These are phyloP conservation scores for Aspergillus persii DNA, from an alignment of 2,329 filamentous ascomycete species.

Conservation along the genomic window DNA sequence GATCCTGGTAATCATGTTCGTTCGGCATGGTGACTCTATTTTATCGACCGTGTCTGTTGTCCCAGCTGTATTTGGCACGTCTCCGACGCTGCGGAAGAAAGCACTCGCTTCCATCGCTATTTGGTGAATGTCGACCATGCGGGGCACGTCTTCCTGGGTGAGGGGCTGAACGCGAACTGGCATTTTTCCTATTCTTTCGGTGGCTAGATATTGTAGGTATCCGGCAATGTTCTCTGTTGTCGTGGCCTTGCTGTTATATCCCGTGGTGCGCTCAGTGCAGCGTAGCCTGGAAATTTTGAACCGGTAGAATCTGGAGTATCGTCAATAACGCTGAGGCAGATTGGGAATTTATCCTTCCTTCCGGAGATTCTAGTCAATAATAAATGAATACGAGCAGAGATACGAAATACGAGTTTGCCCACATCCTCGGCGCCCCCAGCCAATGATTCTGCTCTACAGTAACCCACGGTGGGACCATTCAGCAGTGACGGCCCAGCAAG, in stretches of 20 bases:
- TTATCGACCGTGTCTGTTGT: neutral
- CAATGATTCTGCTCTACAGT: neutral
- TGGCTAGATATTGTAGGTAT: neutral
- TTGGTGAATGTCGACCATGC: constrained; percentile 2
- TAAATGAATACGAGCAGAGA: neutral
- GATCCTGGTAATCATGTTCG: neutral
- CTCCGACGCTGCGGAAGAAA: neutral
- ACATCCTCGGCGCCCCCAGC: neutral
- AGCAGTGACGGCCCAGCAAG: neutral
- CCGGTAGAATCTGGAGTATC: neutral
- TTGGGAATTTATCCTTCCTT: neutral
- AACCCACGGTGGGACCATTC: neutral
- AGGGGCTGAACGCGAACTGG: neutral
- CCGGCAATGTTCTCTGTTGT: neutral
- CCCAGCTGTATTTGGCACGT: neutral
- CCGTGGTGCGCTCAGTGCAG: neutral
- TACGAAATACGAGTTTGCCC: neutral
- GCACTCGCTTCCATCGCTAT: neutral
- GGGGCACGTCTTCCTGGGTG: neutral
- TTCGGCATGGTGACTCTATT: neutral
- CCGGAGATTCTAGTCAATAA: neutral
- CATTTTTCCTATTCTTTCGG: neutral
- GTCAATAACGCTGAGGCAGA: neutral
- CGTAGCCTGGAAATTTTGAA: neutral
- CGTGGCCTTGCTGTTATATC: neutral